Evolutionary conservation across 345 rosid genomes (phyloP).

Genomic region (Litchi chinensis): DNA sequence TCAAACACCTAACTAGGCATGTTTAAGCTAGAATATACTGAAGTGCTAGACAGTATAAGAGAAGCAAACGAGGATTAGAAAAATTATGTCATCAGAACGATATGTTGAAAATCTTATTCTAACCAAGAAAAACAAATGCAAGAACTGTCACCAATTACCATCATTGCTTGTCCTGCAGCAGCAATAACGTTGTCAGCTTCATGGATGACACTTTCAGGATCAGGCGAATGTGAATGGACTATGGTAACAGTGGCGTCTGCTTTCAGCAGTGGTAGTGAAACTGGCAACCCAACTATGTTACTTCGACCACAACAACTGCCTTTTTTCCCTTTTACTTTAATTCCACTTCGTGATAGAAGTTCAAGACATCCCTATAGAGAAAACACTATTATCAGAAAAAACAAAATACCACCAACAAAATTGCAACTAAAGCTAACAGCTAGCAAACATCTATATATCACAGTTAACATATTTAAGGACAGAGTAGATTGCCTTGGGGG

Average conservation of each 20-base stretch:
- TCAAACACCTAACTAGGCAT: background rate
- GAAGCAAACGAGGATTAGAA: background rate
- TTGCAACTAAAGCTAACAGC: background rate
- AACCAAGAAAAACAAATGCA: background rate
- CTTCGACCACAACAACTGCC: constrained; percentile 89
- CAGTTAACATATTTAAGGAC: background rate
- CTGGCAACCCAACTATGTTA: constrained; percentile 91
- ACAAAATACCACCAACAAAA: background rate
- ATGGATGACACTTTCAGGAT: constrained; percentile 65
- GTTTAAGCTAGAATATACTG: background rate
- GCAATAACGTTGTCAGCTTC: constrained; percentile 92
- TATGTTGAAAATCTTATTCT: background rate
- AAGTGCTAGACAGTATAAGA: background rate
- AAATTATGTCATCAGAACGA: background rate
- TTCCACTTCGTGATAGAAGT: constrained; percentile 74
- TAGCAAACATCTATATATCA: background rate
- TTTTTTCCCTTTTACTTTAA: constrained; percentile 66
- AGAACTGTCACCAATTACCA: constrained; percentile 43
- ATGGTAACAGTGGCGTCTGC: constrained; percentile 87
- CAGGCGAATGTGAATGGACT: constrained; percentile 74
- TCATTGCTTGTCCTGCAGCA: constrained; percentile 87
- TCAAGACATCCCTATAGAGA: constrained; percentile 80
- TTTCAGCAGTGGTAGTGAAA: constrained; percentile 79
- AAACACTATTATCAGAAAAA: constrained; percentile 11
- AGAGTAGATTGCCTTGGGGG: constrained; percentile 69